Conservation (phyloP, 768 basidiomycete species). For the Fistulinella prunicolor region DNA sequence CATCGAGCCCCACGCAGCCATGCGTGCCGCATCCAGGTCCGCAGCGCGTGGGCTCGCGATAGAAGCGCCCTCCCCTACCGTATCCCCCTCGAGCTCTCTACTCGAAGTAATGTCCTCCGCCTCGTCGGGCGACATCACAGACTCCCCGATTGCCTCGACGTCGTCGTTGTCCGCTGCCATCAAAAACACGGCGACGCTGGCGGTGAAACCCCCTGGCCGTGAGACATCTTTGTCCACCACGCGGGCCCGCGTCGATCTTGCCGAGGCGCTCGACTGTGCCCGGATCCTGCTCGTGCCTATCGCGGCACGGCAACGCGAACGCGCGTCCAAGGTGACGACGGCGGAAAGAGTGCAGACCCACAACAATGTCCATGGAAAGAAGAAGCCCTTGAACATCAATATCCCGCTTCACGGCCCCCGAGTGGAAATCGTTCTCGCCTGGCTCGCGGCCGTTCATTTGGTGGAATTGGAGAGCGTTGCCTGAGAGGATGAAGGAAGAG, state of each 20-base stretch:
- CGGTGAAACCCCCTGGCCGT: conserved; percentile 23
- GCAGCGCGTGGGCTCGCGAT: conserved; percentile 46
- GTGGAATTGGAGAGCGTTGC: conserved; percentile 58
- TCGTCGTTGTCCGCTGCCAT: conserved; percentile 22
- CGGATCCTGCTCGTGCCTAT: conserved; percentile 77
- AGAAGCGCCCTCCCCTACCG: conserved; percentile 31
- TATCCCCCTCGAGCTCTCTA: conserved; percentile 22
- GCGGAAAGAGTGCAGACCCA: conserved; percentile 44
- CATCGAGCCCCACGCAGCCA: conserved; percentile 52
- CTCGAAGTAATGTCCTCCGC: conserved; percentile 26
- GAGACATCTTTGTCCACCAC: conserved; percentile 13
- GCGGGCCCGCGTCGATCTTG: conserved; percentile 37
- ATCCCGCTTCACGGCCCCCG: conserved; percentile 84
- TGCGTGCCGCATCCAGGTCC: conserved; percentile 22
- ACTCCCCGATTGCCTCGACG: conserved; percentile 23
- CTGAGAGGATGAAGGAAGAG: conserved; percentile 3
- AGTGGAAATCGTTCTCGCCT: conserved; percentile 82
- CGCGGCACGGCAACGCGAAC: conserved; percentile 56
- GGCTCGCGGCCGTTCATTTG: conserved; percentile 79
- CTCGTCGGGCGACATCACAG: conserved; percentile 21
- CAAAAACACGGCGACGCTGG: conserved; percentile 15
- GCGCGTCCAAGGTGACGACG: conserved; percentile 45
- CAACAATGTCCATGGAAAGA: conserved; percentile 37
- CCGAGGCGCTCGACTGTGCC: conserved; percentile 59
- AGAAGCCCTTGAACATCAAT: conserved; percentile 66